phyloP scores from a whole-genome alignment of 2,329 filamentous ascomycete genomes.

The Venturia aucupariae region DNA sequence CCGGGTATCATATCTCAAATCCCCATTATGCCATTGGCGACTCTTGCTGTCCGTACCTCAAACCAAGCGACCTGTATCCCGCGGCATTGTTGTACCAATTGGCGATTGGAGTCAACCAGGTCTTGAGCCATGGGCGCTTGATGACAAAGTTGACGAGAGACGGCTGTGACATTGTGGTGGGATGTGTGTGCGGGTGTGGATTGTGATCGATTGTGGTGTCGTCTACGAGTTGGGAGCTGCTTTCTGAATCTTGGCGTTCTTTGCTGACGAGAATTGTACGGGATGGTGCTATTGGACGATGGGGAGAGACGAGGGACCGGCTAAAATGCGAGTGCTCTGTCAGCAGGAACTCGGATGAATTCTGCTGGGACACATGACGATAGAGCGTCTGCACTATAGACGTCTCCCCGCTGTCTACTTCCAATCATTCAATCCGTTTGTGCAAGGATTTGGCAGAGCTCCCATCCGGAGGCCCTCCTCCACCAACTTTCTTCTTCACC shows the following conservation, averaged over 20 bases:
- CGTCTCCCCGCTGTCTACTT: not conserved
- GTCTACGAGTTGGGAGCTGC: slow-evolving; percentile 6
- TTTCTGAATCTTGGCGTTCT: not conserved
- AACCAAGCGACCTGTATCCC: slow-evolving; percentile 86
- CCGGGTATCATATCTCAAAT: slow-evolving; percentile 12
- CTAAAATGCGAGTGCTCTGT: not conserved
- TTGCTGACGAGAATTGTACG: slow-evolving; percentile 3
- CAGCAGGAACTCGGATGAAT: not conserved
- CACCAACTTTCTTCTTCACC: not conserved
- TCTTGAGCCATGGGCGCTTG: slow-evolving; percentile 78
- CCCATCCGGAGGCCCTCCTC: not conserved
- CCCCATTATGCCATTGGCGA: not conserved
- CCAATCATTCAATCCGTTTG: not conserved
- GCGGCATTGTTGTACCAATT: slow-evolving; percentile 83
- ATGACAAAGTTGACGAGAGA: slow-evolving; percentile 61
- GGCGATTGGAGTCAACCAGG: slow-evolving; percentile 69
- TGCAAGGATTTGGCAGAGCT: not conserved
- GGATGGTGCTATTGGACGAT: slow-evolving; percentile 2
- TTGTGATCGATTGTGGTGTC: slow-evolving; percentile 16
- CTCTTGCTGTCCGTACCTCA: slow-evolving; percentile 52
- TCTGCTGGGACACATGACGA: not conserved
- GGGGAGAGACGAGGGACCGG: not conserved
- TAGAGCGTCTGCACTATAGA: not conserved
- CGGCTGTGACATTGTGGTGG: slow-evolving; percentile 13
- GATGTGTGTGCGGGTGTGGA: slow-evolving; percentile 17